Conservation (phyloP, 1,139 yeast genomes). For the Blastobotrys persicus region DNA sequence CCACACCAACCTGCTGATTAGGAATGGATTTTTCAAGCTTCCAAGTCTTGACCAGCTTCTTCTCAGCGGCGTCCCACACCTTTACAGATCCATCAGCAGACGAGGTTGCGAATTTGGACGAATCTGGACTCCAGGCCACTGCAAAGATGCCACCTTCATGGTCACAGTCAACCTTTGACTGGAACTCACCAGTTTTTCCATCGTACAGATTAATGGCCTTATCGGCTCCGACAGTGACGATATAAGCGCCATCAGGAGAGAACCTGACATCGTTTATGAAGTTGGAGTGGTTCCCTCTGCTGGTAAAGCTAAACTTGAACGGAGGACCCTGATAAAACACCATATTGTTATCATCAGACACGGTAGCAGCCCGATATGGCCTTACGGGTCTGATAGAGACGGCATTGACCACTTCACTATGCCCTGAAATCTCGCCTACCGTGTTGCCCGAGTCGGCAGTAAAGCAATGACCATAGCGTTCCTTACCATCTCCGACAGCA, state of each 20-base stretch:
- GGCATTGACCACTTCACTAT: conserved; percentile 78
- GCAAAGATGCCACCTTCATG: conserved; percentile 83
- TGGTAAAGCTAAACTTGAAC: conserved; percentile 73
- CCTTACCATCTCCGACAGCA: conserved; percentile 95
- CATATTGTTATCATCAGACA: conserved; percentile 79
- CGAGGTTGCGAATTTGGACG: conserved; percentile 63
- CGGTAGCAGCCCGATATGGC: conserved; percentile 94
- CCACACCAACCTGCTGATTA: conserved; percentile 80
- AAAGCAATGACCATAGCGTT: conserved; percentile 87
- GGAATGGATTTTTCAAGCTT: conserved; percentile 38
- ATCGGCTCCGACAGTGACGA: conserved; percentile 87
- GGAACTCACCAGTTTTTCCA: conserved; percentile 80
- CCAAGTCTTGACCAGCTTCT: conserved; percentile 32
- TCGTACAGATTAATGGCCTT: conserved; percentile 74
- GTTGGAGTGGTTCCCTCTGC: conserved; percentile 71
- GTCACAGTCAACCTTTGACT: conserved; percentile 49
- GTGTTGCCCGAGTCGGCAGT: conserved; percentile 94
- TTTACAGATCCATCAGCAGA: conserved; percentile 81
- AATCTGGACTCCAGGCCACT: conserved; percentile 64
- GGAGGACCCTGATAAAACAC: conserved; percentile 94
- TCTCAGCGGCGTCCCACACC: conserved; percentile 51
- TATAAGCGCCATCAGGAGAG: conserved; percentile 64
- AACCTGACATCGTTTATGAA: conserved; percentile 79
- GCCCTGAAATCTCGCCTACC: conserved; percentile 94
- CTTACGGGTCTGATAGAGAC: conserved; percentile 84